phyloP scores from a whole-genome alignment of 2,329 filamentous ascomycete genomes.

The Phaeoacremonium minimum region DNA sequence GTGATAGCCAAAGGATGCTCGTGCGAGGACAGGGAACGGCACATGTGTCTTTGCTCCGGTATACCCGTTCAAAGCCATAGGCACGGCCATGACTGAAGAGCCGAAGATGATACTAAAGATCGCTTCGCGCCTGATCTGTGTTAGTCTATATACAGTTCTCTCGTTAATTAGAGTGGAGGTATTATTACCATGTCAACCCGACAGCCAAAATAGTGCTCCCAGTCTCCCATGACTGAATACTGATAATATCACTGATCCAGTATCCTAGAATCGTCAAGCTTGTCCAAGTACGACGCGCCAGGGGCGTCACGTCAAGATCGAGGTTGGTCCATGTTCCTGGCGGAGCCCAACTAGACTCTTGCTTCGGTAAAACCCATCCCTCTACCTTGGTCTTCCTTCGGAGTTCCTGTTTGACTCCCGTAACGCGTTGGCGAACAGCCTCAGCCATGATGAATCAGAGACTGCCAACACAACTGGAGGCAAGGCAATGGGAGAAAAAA shows the following conservation, averaged over 20 bases:
- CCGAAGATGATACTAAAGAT: conserved; percentile 9
- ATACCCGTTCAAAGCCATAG: conserved; percentile 9
- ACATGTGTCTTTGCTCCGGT: conserved; percentile 6
- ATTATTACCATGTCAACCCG: conserved; percentile 17
- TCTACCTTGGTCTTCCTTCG: too few relatives aligned
- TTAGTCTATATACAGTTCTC: too few relatives aligned
- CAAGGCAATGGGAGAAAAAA: too few relatives aligned
- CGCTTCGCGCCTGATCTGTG: too few relatives aligned
- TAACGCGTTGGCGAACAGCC: too few relatives aligned
- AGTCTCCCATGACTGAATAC: conserved; percentile 16
- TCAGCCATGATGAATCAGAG: too few relatives aligned
- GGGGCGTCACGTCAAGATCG: conserved; percentile 12
- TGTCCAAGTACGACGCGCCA: conserved; percentile 14
- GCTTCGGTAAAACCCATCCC: too few relatives aligned
- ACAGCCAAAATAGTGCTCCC: conserved; percentile 15
- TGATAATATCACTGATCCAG: conserved; percentile 17
- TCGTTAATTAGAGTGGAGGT: too few relatives aligned
- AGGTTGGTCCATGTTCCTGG: conserved; percentile 14
- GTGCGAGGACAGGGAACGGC: conserved; percentile 12
- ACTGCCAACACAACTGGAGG: too few relatives aligned
- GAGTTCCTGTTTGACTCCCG: too few relatives aligned
- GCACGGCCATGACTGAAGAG: conserved; percentile 8
- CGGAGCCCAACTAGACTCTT: too few relatives aligned
- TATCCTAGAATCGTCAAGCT: conserved; percentile 16
- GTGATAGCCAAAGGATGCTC: conserved; percentile 16